Evolutionary conservation across 2,329 filamentous ascomycete genomes (phyloP), one percentile per base, ranked within the genome.

Genomic region (Lachnellula cervina): DNA sequence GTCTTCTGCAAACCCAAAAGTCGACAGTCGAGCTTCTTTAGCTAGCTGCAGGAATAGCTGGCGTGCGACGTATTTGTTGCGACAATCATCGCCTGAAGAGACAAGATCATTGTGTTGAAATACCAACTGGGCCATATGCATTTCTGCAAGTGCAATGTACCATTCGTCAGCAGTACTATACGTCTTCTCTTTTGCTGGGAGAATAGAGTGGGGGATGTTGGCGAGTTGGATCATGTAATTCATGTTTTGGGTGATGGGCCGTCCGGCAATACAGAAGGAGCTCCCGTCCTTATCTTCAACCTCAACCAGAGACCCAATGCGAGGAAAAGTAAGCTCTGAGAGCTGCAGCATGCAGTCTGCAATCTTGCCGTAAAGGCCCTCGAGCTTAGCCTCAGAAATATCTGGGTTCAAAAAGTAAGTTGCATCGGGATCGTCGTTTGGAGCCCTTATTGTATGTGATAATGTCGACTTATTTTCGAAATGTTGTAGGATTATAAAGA

Each of bases 371-470:
- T 44, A 54, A 35, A 54, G 42, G 49, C 34, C 16, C 28, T 28
- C 56, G 43, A 48, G 28, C 21, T 37, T 21, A n/a, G 9, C 25
- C 47, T 62, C 47, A 17, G 51, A 50, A 42, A 62, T 53, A 34
- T 60, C 23, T 38, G 72, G 70, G 32, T 69, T 68, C 3, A 57
- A 52, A 46, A 71, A 0, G 64, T 62, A 25, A 54, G 44, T 17
- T 67, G 52, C 6, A 72, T 55, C 1, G 71, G 66, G 2, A 73
- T 64, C 47, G 13, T 28, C 34, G 55, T 43, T 16, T 59, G 56
- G 49, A 0, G 49, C 69, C 72, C 70, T 69, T 70, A 1, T 52
- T 66, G 62, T 9, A 60, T 60, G 37, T 68, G 59, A 17, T 66
- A 71, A 19, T 34, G 45, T 23, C 68, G 64, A 11, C 28, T 9